Conservation (phyloP, 129 eudicot species). For the Smallanthus sonchifolius region DNA sequence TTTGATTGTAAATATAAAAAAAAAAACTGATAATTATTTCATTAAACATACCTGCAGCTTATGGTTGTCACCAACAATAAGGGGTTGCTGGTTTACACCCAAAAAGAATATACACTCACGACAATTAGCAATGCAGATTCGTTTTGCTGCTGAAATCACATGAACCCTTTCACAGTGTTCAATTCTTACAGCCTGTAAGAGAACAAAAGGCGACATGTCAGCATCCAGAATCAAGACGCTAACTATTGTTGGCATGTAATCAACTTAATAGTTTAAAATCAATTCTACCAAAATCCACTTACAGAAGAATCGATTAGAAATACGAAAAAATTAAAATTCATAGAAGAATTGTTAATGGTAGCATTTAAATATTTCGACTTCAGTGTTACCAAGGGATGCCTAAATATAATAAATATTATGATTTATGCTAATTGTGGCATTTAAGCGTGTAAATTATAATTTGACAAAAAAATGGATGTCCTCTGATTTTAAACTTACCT, state of each 20-base stretch:
- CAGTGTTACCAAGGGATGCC: not conserved
- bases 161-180: conserved; percentile 99
- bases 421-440: not conserved
- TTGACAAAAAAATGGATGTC: not conserved
- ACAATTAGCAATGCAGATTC: conserved; percentile 92
- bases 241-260: not conserved
- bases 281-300: conserved; percentile 1
- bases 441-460: not conserved
- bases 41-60: conserved; percentile 67
- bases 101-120: conserved; percentile 94
- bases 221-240: not conserved
- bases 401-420: not conserved
- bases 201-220: not conserved
- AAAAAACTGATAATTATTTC: not conserved
- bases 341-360: not conserved
- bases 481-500: conserved; percentile 43
- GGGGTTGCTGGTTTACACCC: conserved; percentile 96
- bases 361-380: not conserved
- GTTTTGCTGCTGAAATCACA: conserved; percentile 78
- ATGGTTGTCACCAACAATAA: conserved; percentile 97
- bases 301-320: not conserved
- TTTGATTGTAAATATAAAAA: not conserved
- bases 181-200: conserved; percentile 83
- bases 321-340: not conserved
- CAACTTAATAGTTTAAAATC: not conserved